These are phyloP conservation scores for Beta corolliflora DNA, from an alignment of 179 eudicot genomes.

Conservation along the genomic window DNA sequence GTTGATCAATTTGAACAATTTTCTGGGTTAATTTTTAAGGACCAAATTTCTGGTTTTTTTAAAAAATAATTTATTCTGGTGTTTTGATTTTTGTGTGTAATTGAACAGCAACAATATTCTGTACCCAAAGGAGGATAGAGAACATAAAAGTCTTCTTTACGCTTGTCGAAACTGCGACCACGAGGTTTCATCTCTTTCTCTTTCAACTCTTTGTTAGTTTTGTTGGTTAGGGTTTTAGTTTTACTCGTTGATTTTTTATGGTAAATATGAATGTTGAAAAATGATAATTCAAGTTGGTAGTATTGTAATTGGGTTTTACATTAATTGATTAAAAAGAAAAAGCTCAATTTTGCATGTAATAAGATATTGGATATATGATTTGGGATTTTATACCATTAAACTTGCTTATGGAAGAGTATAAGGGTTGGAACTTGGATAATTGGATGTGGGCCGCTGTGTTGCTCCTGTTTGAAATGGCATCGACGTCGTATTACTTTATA, in stretches of 20 bases:
- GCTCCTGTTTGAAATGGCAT: neutral
- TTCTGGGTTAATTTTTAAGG: neutral
- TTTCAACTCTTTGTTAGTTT: neutral
- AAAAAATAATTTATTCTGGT: neutral
- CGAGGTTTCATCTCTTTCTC: slow-evolving; percentile 50
- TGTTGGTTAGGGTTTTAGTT: slow-evolving; percentile 25
- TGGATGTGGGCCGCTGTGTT: neutral
- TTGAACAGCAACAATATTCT: slow-evolving; percentile 81
- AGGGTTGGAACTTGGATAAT: neutral
- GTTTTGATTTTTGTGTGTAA: neutral
- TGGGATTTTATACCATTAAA: neutral
- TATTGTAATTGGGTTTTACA: slow-evolving; percentile 2
- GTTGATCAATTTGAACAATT: neutral
- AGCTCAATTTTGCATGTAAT: neutral
- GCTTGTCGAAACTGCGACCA: slow-evolving; percentile 97
- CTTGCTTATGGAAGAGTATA: neutral
- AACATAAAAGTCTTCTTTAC: slow-evolving; percentile 76
- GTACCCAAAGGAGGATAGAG: slow-evolving; percentile 93
- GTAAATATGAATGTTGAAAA: neutral
- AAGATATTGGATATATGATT: neutral
- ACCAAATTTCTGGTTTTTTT: neutral
- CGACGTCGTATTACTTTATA: neutral
- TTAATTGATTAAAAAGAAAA: neutral
- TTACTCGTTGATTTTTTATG: neutral
- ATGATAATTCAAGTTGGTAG: neutral